Conservation (phyloP, 805 yeast genomes). For the Saturnispora silvae region DNA sequence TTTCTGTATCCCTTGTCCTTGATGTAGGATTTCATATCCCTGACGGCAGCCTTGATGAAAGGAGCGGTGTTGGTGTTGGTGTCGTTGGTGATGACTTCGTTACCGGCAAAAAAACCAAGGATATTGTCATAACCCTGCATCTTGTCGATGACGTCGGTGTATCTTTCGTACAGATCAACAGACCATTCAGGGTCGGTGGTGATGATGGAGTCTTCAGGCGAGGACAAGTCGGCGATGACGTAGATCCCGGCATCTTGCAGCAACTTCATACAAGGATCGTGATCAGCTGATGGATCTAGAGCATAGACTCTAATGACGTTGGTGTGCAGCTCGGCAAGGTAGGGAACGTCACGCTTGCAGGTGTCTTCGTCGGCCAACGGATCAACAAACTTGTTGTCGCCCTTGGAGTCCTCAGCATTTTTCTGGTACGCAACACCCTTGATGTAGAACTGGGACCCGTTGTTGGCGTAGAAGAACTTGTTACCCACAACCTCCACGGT, state of each 20-base stretch:
- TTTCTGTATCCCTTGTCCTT: conserved; percentile 50
- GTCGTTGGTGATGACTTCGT: conserved; percentile 83
- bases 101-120: conserved; percentile 94
- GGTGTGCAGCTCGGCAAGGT: conserved; percentile 53
- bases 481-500: conserved; percentile 56
- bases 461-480: conserved; percentile 62
- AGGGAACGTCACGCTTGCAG: conserved; percentile 80
- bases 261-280: conserved; percentile 66
- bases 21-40: conserved; percentile 79
- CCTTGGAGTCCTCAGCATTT: conserved; percentile 39
- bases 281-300: conserved; percentile 59
- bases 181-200: conserved; percentile 77
- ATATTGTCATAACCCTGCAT: conserved; percentile 71
- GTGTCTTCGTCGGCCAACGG: conserved; percentile 63
- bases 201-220: conserved; percentile 69
- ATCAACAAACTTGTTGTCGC: conserved; percentile 39
- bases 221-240: conserved; percentile 80
- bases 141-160: conserved; percentile 71
- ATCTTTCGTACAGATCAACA: conserved; percentile 58
- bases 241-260: conserved; percentile 83
- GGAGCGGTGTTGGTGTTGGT: conserved; percentile 86
- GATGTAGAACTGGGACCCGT: conserved; percentile 76
- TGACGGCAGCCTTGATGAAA: conserved; percentile 89
- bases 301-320: conserved; percentile 84
- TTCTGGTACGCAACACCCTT: conserved; percentile 86